Evolutionary conservation across 257 asterid species (phyloP).

Genomic region (Primulina eburnea): DNA sequence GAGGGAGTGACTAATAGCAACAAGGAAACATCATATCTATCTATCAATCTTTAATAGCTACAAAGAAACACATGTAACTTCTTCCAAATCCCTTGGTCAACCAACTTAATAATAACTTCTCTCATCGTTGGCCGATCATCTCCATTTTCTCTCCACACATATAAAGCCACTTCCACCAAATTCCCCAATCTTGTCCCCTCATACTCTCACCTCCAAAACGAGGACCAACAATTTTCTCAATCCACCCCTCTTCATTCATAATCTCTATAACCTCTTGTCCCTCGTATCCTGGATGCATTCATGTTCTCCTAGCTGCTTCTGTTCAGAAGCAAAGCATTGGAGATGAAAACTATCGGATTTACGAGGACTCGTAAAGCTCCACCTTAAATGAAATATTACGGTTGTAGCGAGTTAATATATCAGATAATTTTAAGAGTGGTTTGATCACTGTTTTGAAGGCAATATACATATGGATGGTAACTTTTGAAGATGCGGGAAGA

Average conservation of each 20-base stretch:
- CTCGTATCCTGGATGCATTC: constrained; percentile 27
- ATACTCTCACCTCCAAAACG: constrained; percentile 21
- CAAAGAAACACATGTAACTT: no score
- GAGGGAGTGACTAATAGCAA: no score
- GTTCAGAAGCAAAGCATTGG: background rate
- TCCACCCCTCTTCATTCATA: constrained; percentile 20
- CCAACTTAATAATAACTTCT: constrained; percentile 32
- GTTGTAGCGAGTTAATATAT: no score
- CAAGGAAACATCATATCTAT: no score
- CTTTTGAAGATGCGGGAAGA: no score
- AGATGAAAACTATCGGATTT: no score
- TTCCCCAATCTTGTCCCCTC: constrained; percentile 24
- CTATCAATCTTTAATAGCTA: no score
- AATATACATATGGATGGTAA: no score
- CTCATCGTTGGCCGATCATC: constrained; percentile 42
- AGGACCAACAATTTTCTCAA: constrained; percentile 31
- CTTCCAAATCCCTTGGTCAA: background rate
- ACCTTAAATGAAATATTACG: no score
- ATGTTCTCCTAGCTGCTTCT: constrained; percentile 16
- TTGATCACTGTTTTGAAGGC: no score
- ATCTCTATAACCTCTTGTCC: constrained; percentile 44
- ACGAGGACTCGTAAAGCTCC: no score
- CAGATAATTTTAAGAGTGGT: no score
- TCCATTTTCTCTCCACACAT: constrained; percentile 30
- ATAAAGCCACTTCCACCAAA: constrained; percentile 30